Evolutionary conservation across 164 flowering plant genomes (phyloP), one percentile per base, ranked within the genome.

Genomic region (Piper betle): DNA sequence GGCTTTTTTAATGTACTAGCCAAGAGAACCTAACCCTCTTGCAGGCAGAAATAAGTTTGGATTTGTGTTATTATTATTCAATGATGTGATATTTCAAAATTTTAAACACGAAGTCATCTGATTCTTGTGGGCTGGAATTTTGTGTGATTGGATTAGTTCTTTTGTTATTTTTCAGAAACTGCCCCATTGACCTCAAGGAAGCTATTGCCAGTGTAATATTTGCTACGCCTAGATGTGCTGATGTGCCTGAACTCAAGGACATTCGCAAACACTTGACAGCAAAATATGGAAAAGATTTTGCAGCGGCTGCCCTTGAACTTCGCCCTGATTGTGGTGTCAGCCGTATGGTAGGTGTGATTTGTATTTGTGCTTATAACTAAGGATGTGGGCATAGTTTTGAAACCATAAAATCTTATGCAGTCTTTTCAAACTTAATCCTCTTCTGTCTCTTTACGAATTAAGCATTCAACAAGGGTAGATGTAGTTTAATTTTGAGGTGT

Each of bases 101-200:
- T 15, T 46, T 10, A 10, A 46, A 46, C 15, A 12, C 15, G 15
- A 2, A 46, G 6, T 6, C 15, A 3, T 46, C 15, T 10, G 11
- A 5, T 46, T 46, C 15, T 46, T 46, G 7, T 42, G 7, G 7
- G 11, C 46, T 46, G 50, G 37, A 54, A 25, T 54, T 0, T 15
- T 25, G 19, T 54, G 4, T 54, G 18, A 8, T 5, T 3, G 2
- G 18, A 15, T 2, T 58, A 10, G n/a, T 4, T 39, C 33, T 10
- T 19, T 58, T 60, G 19, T 43, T 58, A 62, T 19, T 64, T 38
- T 52, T 58, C 72, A 93, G 99, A 73, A 82, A 68, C 48, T 93
- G 99, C 65, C 97, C 99, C 60, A 80, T 86, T 58, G 99, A 93
- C 77, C 73, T 93, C 76, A 88, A 91, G 79, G 99, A 93, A 81